These are phyloP conservation scores for Gymnopilus junonius DNA, from an alignment of 768 basidiomycete genomes.

Conservation along the genomic window DNA sequence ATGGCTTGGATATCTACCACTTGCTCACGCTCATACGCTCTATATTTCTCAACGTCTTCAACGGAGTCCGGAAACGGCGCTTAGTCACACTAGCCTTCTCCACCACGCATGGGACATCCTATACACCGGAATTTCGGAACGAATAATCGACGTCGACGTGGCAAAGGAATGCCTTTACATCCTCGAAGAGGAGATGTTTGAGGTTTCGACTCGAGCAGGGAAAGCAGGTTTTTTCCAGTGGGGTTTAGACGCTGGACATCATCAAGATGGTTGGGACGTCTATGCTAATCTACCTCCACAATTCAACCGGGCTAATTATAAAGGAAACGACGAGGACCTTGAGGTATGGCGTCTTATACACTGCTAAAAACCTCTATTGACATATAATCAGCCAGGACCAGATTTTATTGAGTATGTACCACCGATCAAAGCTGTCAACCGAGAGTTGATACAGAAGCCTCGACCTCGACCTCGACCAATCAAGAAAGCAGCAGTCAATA, in stretches of 20 bases:
- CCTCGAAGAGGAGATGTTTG: slow-evolving; percentile 23
- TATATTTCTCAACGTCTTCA: neutral
- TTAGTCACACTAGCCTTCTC: neutral
- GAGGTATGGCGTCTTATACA: too few species aligned
- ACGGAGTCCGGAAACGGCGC: neutral
- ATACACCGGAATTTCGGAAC: neutral
- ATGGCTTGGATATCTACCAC: neutral
- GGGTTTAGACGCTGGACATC: slow-evolving; percentile 18
- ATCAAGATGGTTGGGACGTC: neutral
- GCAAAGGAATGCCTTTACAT: slow-evolving; percentile 12
- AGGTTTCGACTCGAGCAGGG: slow-evolving; percentile 10
- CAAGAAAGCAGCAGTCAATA: too few species aligned
- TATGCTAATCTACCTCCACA: neutral
- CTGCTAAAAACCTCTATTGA: too few species aligned
- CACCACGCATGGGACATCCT: neutral
- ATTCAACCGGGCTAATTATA: too few species aligned
- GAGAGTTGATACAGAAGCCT: too few species aligned
- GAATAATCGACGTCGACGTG: slow-evolving; percentile 1
- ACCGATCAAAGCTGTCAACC: too few species aligned
- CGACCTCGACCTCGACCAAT: too few species aligned
- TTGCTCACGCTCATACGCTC: neutral
- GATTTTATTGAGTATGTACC: too few species aligned
- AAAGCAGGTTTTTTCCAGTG: slow-evolving; percentile 17
- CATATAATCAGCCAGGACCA: too few species aligned
- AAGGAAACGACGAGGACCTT: neutral